Percentiles rank a stretch among this genome's conserved stretches.
Evolutionary conservation across 2,329 filamentous ascomycete species (phyloP).

Genomic region (Fusarium odoratissimum): DNA sequence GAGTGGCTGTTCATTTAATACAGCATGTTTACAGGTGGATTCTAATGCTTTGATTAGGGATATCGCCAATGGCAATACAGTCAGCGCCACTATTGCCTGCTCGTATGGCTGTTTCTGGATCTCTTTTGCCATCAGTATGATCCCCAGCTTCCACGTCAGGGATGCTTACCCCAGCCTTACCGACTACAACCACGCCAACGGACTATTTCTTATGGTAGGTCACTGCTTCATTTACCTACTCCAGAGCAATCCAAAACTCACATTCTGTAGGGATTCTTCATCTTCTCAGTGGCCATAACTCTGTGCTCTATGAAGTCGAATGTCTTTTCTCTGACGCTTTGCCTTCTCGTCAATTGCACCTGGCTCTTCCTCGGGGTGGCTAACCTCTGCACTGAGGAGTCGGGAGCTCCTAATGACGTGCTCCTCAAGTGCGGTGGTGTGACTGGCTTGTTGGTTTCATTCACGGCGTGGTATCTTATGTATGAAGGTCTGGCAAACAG

Average conservation of each 20-base stretch:
- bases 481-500: slow-evolving; percentile 12
- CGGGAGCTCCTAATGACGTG: background rate
- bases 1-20: background rate
- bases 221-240: accelerated
- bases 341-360: slow-evolving; percentile 7
- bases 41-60: background rate
- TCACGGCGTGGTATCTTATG: slow-evolving; percentile 17
- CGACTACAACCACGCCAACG: slow-evolving; percentile 17
- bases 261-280: slow-evolving; percentile 1
- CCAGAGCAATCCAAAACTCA: background rate
- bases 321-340: slow-evolving; percentile 21
- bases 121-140: slow-evolving; percentile 13
- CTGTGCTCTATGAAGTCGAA: slow-evolving; percentile 9
- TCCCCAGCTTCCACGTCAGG: slow-evolving; percentile 6
- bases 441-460: slow-evolving; percentile 6
- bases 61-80: slow-evolving; percentile 10
- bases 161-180: slow-evolving; percentile 1
- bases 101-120: slow-evolving; percentile 24
- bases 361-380: slow-evolving; percentile 3
- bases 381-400: slow-evolving; percentile 8
- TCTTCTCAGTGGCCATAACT: slow-evolving; percentile 14
- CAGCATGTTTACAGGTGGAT: accelerated
- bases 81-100: slow-evolving; percentile 9
- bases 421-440: slow-evolving; percentile 6
- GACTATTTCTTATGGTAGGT: background rate